phyloP scores from a whole-genome alignment of 306 rosid species.

The Citrullus amarus region DNA sequence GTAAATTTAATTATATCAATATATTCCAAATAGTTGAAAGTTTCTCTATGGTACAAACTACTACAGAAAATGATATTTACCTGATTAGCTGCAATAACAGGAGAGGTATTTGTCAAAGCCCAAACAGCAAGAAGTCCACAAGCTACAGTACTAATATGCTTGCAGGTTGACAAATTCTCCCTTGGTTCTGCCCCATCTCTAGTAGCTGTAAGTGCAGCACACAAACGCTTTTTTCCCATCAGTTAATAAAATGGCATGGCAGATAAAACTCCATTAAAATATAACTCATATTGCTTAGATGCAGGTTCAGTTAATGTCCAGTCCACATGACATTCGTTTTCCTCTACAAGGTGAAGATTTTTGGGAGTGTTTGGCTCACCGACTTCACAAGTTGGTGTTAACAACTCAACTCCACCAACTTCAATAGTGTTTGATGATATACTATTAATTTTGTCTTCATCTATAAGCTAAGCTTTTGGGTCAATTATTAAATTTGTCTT shows the following conservation, averaged over 20 bases:
- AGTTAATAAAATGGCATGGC: not conserved
- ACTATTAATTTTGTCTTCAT: too few relatives aligned
- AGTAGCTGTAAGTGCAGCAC: constrained; percentile 17
- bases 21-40: not conserved
- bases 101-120: constrained; percentile 50
- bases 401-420: too few relatives aligned
- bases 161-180: constrained; percentile 20
- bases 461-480: too few relatives aligned
- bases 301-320: not conserved
- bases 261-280: not conserved
- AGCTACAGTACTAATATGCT: constrained; percentile 42
- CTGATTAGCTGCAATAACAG: constrained; percentile 78
- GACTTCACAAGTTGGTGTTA: too few relatives aligned
- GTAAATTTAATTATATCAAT: not conserved
- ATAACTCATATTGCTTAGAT: not conserved
- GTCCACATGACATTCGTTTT: not conserved
- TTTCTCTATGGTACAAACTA: not conserved
- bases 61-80: constrained; percentile 17
- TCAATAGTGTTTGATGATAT: too few relatives aligned
- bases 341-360: not conserved
- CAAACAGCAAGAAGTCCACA: constrained; percentile 82
- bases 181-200: constrained; percentile 32
- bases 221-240: not conserved
- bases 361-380: too few relatives aligned
- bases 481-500: too few relatives aligned